phyloP scores from a whole-genome alignment of 495 filamentous ascomycete genomes.

The Penicillium lividum region DNA sequence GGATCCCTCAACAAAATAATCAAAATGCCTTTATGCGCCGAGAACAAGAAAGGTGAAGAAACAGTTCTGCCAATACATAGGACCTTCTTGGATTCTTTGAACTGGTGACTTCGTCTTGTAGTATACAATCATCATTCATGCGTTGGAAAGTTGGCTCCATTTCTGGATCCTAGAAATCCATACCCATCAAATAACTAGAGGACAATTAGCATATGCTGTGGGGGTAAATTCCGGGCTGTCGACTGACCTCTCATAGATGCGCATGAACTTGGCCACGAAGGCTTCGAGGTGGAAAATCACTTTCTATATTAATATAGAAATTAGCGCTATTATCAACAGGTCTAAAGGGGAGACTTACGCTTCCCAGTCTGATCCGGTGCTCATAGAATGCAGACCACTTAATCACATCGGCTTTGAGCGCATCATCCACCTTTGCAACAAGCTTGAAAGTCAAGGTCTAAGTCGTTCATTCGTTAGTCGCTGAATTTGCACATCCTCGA shows the following conservation, averaged over 20 bases:
- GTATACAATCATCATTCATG: conserved; percentile 41
- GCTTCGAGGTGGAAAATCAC: conserved; percentile 97
- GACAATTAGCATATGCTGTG: conserved; percentile 21
- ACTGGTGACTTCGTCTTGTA: conserved; percentile 5
- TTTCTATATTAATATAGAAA: conserved; percentile 55
- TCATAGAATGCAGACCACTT: conserved; percentile 97
- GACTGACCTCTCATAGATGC: conserved; percentile 76
- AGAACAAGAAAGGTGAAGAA: neutral
- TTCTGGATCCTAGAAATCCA: conserved; percentile 37
- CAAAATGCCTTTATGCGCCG: conserved; percentile 24
- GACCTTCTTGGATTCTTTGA: neutral
- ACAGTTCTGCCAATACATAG: neutral
- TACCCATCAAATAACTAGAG: conserved; percentile 79
- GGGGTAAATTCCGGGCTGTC: neutral
- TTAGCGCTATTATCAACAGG: conserved; percentile 17
- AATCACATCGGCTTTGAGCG: conserved; percentile 86
- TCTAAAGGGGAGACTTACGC: conserved; percentile 38
- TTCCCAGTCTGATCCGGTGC: conserved; percentile 85
- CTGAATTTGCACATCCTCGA: too few relatives aligned
- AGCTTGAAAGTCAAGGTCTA: conserved; percentile 88
- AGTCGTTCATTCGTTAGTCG: neutral
- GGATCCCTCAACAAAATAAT: conserved; percentile 8
- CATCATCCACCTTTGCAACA: conserved; percentile 81
- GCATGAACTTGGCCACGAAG: conserved; percentile 98
- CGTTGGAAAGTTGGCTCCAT: conserved; percentile 17